Conservation (phyloP, 1,284 basidiomycete genomes). For the Bondarzewia mesenterica region DNA sequence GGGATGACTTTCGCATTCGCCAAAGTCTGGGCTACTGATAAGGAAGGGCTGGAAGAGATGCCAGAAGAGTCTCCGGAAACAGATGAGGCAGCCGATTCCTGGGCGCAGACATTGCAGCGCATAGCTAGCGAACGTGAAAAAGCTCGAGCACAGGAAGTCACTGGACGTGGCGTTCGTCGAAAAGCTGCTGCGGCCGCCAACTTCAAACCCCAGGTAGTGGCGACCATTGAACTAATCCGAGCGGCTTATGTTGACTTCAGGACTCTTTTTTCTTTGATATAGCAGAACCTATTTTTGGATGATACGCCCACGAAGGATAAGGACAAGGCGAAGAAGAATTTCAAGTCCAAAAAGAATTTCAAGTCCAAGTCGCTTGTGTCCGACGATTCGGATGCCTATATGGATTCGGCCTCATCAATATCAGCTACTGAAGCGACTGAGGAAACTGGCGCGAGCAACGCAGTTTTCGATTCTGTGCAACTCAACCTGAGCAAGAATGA, state of each 20-base stretch:
- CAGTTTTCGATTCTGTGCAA: background rate
- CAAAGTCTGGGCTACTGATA: slow-evolving; percentile 80
- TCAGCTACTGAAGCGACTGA: slow-evolving; percentile 8
- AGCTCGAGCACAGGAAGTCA: slow-evolving; percentile 39
- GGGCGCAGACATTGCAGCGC: slow-evolving; percentile 64
- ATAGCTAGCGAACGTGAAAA: slow-evolving; percentile 48
- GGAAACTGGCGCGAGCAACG: background rate
- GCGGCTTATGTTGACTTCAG: background rate
- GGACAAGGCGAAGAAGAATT: slow-evolving; percentile 15
- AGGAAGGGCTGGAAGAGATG: slow-evolving; percentile 61
- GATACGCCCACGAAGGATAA: slow-evolving; percentile 22
- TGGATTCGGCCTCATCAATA: slow-evolving; percentile 23
- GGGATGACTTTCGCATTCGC: slow-evolving; percentile 71
- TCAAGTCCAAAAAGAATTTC: slow-evolving; percentile 17
- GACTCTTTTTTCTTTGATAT: background rate
- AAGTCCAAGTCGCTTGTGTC: slow-evolving; percentile 15
- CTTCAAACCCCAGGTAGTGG: slow-evolving; percentile 41
- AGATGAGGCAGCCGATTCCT: slow-evolving; percentile 59
- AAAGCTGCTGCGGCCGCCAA: slow-evolving; percentile 43
- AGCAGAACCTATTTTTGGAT: slow-evolving; percentile 21
- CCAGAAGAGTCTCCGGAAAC: slow-evolving; percentile 35
- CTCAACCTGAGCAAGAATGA: too few relatives aligned
- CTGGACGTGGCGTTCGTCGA: slow-evolving; percentile 65
- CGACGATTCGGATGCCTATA: slow-evolving; percentile 28
- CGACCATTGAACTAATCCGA: background rate